Evolutionary conservation across 1,284 basidiomycete species (phyloP).

Genomic region (Apiotrichum gracile): DNA sequence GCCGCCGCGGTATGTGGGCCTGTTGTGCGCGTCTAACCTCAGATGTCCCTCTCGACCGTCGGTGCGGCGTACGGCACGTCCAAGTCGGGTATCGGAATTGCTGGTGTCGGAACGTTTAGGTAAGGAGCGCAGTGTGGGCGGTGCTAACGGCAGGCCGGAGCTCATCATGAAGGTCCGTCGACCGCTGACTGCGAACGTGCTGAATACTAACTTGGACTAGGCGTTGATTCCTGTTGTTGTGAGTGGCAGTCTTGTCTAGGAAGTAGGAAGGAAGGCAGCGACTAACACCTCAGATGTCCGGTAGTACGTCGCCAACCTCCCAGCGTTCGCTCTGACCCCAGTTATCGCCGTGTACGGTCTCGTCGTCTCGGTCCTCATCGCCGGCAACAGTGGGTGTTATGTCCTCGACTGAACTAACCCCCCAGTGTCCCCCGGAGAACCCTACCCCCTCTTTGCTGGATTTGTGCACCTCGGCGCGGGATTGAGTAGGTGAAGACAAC

Average conservation of each 20-base stretch:
- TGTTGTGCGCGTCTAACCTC: background rate
- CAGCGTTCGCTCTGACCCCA: conserved; percentile 13
- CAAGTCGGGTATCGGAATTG: conserved; percentile 96
- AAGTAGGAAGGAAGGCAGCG: too few relatives aligned
- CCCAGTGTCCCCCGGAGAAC: conserved; percentile 58
- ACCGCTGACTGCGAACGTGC: too few relatives aligned
- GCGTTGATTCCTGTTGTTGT: conserved; percentile 58
- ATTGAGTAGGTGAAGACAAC: conserved; percentile 49
- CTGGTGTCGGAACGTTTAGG: conserved; percentile 83
- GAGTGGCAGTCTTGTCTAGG: conserved; percentile 16
- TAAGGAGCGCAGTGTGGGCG: conserved; percentile 14
- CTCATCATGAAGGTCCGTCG: conserved; percentile 87
- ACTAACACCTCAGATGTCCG: conserved; percentile 56
- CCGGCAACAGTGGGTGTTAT: conserved; percentile 54
- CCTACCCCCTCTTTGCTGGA: conserved; percentile 62
- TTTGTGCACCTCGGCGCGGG: conserved; percentile 95
- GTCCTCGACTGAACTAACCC: conserved; percentile 15
- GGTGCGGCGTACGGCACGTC: conserved; percentile 96
- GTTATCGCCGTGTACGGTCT: conserved; percentile 54
- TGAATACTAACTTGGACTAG: background rate
- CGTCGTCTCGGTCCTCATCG: conserved; percentile 60
- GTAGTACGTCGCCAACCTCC: conserved; percentile 52
- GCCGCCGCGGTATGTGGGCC: conserved; percentile 32
- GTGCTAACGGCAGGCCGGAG: conserved; percentile 60
- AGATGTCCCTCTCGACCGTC: conserved; percentile 55